Percentiles rank a stretch among this genome's conserved stretches.
Evolutionary conservation across 2,329 filamentous ascomycete genomes (phyloP).

Genomic region (Karstenula rhodostoma): DNA sequence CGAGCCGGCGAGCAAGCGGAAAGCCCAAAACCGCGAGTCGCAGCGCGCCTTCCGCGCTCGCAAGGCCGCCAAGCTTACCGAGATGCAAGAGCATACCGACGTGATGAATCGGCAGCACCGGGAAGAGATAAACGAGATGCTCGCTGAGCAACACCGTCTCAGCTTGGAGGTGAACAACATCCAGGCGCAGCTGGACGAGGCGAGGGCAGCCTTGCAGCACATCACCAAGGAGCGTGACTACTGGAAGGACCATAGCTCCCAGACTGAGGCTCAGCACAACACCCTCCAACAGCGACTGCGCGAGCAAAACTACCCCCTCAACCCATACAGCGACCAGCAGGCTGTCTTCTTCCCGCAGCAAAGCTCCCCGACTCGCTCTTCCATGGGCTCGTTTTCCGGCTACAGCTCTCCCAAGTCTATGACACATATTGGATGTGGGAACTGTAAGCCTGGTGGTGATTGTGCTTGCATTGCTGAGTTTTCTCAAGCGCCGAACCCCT

Average conservation of each 20-base stretch:
- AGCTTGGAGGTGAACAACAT: constrained; percentile 13
- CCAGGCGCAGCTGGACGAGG: constrained; percentile 16
- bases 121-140: constrained; percentile 28
- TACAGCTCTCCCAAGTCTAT: constrained; percentile 28
- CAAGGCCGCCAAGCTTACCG: constrained; percentile 82
- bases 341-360: constrained; percentile 20
- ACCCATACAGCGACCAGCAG: constrained; percentile 17
- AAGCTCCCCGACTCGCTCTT: constrained; percentile 24
- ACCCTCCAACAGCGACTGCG: constrained; percentile 16
- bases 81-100: constrained; percentile 58
- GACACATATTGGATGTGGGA: constrained; percentile 30
- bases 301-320: constrained; percentile 18
- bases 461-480: constrained; percentile 46
- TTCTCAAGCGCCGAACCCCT: constrained; percentile 29
- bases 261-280: constrained; percentile 17
- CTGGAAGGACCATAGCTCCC: constrained; percentile 22
- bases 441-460: constrained; percentile 39
- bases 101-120: constrained; percentile 21
- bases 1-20: constrained; percentile 89
- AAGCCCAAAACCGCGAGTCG: constrained; percentile 91
- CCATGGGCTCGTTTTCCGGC: constrained; percentile 23
- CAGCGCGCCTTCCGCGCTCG: constrained; percentile 91
- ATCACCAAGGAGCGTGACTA: constrained; percentile 23
- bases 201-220: constrained; percentile 21
- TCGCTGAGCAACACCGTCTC: constrained; percentile 22